Evolutionary conservation across 2,329 filamentous ascomycete species (phyloP).

Genomic region (Fusarium sambucinum): DNA sequence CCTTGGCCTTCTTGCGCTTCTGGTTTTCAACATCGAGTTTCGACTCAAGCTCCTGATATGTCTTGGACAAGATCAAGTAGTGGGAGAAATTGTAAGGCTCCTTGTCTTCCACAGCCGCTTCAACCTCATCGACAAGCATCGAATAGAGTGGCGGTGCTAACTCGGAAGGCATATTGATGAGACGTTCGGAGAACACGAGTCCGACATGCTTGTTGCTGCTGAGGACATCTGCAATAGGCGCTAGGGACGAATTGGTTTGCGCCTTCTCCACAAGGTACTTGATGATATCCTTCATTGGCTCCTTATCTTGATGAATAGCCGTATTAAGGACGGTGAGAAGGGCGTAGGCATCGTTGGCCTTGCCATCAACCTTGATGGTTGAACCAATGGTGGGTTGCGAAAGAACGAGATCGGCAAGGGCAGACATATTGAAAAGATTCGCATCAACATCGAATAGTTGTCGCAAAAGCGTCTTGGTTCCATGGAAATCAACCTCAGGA

Average conservation of each 20-base stretch:
- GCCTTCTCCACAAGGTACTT: conserved; percentile 76
- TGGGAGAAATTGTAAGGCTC: conserved; percentile 95
- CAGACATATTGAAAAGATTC: conserved; percentile 87
- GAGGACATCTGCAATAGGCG: conserved; percentile 69
- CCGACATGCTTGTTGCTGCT: conserved; percentile 73
- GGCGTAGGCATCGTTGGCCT: conserved; percentile 91
- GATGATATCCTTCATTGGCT: conserved; percentile 76
- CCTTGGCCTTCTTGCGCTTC: conserved; percentile 74
- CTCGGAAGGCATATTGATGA: conserved; percentile 97
- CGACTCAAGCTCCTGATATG: conserved; percentile 90
- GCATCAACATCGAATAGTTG: conserved; percentile 94
- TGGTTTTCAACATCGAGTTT: conserved; percentile 74
- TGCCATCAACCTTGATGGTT: conserved; percentile 96
- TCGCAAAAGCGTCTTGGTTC: conserved; percentile 87
- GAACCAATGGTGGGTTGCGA: conserved; percentile 90
- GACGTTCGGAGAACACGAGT: conserved; percentile 87
- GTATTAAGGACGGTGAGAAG: conserved; percentile 91
- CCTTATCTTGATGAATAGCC: conserved; percentile 80
- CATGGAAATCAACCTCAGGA: conserved; percentile 91
- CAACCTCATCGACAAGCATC: conserved; percentile 92
- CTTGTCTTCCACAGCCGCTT: conserved; percentile 87
- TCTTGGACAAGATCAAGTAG: conserved; percentile 91
- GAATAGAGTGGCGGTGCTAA: conserved; percentile 93
- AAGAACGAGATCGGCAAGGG: conserved; percentile 85
- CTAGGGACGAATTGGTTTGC: conserved; percentile 65